These are phyloP conservation scores for Balamuthia mandrillaris DNA, from an alignment of 208 protist species.

Conservation along the genomic window DNA sequence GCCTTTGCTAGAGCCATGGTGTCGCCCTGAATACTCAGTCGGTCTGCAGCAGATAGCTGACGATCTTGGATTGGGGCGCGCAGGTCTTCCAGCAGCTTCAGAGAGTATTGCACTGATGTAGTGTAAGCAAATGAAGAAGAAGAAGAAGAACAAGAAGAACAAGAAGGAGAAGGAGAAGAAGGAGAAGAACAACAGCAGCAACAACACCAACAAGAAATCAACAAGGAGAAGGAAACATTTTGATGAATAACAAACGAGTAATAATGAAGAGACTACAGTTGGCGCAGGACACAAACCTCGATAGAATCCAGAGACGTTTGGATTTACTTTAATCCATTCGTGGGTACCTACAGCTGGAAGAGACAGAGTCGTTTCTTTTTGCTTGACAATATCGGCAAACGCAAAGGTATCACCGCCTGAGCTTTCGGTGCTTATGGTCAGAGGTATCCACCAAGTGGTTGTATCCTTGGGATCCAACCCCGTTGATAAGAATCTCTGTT, in stretches of 20 bases:
- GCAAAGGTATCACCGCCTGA: constrained; percentile 33
- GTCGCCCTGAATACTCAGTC: constrained; percentile 3
- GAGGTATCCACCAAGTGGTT: constrained; percentile 9
- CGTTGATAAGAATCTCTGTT: not conserved
- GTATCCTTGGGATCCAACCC: not conserved
- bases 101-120: constrained; percentile 2
- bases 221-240: not conserved
- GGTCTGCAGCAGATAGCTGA: not conserved
- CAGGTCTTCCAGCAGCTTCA: not conserved
- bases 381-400: not conserved
- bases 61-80: constrained; percentile 5
- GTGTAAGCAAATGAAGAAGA: not conserved
- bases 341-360: too few relatives aligned
- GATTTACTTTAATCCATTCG: too few relatives aligned
- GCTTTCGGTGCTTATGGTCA: constrained; percentile 17
- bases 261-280: too few relatives aligned
- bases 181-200: not conserved
- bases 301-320: too few relatives aligned
- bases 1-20: too few relatives aligned
- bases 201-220: not conserved
- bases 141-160: constrained; percentile 1
- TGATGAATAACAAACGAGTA: not conserved
- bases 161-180: not conserved
- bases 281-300: too few relatives aligned
- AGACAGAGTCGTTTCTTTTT: too few relatives aligned